These are phyloP conservation scores for Diversispora eburnea DNA, from an alignment of 192 early-diverging fungal species.

Conservation along the genomic window DNA sequence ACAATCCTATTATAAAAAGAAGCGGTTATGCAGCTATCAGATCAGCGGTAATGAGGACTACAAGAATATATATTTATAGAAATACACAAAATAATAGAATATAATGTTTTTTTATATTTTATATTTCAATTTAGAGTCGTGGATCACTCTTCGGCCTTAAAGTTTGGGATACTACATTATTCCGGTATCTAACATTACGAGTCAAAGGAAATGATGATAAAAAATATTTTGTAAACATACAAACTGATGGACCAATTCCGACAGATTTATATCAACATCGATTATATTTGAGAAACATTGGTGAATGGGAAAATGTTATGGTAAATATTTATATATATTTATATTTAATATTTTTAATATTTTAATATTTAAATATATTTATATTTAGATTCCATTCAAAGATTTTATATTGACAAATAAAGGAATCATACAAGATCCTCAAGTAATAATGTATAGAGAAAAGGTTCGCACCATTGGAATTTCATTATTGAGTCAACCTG, in stretches of 20 bases:
- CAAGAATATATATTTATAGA: too few species aligned
- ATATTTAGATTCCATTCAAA: constrained; percentile 77
- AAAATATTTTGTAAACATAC: constrained; percentile 92
- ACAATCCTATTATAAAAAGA: constrained; percentile 54
- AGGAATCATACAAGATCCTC: constrained; percentile 79
- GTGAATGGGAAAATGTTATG: constrained; percentile 88
- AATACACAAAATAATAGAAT: not conserved
- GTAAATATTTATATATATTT: constrained; percentile 40
- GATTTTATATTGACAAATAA: constrained; percentile 91
- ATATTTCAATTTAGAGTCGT: constrained; percentile 46
- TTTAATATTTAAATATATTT: not conserved
- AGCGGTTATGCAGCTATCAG: constrained; percentile 92
- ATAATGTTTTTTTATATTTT: not conserved
- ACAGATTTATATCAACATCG: constrained; percentile 93
- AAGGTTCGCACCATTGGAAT: constrained; percentile 88
- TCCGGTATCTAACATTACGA: constrained; percentile 76
- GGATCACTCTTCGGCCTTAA: constrained; percentile 66
- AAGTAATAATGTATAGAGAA: constrained; percentile 80
- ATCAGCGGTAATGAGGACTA: constrained; percentile 52
- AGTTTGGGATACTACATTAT: constrained; percentile 81
- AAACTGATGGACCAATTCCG: constrained; percentile 77
- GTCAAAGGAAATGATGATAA: constrained; percentile 71
- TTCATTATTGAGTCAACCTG: constrained; percentile 76
- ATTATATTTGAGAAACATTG: constrained; percentile 79
- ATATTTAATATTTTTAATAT: not conserved